Evolutionary conservation across 352 stramenopile genomes (phyloP), one percentile per base, ranked within the genome.

Genomic region (Phytophthora nicotianae): DNA sequence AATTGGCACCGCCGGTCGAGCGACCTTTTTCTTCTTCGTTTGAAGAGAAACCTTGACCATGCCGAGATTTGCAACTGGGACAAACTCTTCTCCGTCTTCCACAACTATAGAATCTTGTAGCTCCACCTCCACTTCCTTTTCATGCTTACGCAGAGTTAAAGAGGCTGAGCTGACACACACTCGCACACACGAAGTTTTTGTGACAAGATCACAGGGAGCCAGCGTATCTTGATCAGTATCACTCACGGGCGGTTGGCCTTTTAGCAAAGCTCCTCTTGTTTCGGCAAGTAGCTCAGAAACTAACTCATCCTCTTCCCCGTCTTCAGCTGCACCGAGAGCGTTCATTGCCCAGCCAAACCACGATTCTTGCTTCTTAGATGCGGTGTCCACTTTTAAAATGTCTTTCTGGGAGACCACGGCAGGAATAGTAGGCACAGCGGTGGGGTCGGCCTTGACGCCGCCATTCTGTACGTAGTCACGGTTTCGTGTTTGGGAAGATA

Each of bases 31-130:
- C 50, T 74, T 79, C 32, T 40, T 74, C 27, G 62, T 66, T 33
- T 83, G 57, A 47, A 74, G 35, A 11, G 70, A 68, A 19, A 95
- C 77, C 46, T 81, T 81, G 5, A 95, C 87, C 32, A 95, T 77
- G 9, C 87, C 87, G 29, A 95, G 58, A 60, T 94, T 93, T 49
- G 87, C 87, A 23, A 95, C 87, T 19, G 87, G 87, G 33, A 95
- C 81, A 5, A 90, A 67, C 47, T 92, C 82, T 33, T 87, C 70
- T 54, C 42, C 43, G 23, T 49, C 66, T 11, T 66, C 60, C 42
- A 23, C 26, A 21, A 38, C 37, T 23, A 9, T 72, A 27, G 23
- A 43, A 29, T 79, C 62, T 59, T 61, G 37, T 6, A 58, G 20
- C 4, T 64, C 43, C 3, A 33, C 2, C 50, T 72, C 23, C 5